phyloP scores from a whole-genome alignment of 495 filamentous ascomycete species.

The Cercophora sp. region DNA sequence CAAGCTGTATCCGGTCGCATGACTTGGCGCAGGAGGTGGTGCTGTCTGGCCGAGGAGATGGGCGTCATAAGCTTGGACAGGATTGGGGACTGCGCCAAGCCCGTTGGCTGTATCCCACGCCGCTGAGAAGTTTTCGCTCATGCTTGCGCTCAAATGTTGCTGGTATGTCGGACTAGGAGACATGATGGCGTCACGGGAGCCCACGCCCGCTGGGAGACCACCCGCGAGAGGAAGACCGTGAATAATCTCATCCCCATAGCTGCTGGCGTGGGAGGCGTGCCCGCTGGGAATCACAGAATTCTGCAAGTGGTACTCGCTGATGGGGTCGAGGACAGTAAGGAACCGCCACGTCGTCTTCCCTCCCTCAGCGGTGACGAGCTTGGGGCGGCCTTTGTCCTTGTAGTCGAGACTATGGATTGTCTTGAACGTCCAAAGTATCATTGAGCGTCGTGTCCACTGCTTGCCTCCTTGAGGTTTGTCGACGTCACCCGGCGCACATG shows the following conservation, averaged over 20 bases:
- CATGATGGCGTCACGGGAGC: slow-evolving; percentile 39
- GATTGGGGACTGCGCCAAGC: slow-evolving; percentile 10
- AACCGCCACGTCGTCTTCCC: slow-evolving; percentile 42
- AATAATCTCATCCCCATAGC: not conserved
- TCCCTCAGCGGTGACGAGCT: slow-evolving; percentile 22
- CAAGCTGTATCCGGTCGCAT: slow-evolving; percentile 7
- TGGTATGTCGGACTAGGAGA: slow-evolving; percentile 40
- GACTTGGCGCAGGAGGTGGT: not conserved
- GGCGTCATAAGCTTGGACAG: slow-evolving; percentile 15
- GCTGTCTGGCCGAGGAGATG: slow-evolving; percentile 8
- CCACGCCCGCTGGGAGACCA: too few species aligned
- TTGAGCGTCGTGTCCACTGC: slow-evolving; percentile 39
- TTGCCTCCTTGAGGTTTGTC: slow-evolving; percentile 3
- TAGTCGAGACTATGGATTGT: slow-evolving; percentile 39
- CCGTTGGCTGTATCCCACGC: slow-evolving; percentile 29
- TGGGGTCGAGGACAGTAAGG: slow-evolving; percentile 45
- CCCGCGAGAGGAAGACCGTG: too few species aligned
- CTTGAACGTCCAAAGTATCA: slow-evolving; percentile 47
- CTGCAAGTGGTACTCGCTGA: slow-evolving; percentile 35
- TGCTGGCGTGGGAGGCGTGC: too few species aligned
- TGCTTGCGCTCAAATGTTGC: slow-evolving; percentile 38
- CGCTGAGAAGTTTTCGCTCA: slow-evolving; percentile 43
- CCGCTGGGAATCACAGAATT: not conserved
- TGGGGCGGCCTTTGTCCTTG: slow-evolving; percentile 17
- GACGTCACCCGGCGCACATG: slow-evolving; percentile 29